Percentiles rank a stretch among this genome's conserved stretches.
Evolutionary conservation across 2,329 filamentous ascomycete species (phyloP).

Genomic region (Verticillium isaacii): DNA sequence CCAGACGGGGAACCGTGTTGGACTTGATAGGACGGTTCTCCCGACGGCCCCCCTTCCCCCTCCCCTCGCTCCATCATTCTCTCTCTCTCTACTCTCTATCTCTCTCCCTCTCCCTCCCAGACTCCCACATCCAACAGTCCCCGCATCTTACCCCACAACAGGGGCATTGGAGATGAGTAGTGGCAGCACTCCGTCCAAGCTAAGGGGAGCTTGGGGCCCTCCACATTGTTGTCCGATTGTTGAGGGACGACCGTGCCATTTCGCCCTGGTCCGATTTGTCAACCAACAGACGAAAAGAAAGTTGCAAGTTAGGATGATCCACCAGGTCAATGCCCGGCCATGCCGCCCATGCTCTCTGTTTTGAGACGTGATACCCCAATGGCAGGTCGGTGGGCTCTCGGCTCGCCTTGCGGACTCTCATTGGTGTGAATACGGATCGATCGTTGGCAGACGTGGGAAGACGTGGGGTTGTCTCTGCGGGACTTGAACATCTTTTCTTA

Average conservation of each 20-base stretch:
- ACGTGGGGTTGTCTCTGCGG: slow-evolving; percentile 1
- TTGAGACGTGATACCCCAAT: neutral
- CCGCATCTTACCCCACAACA: neutral
- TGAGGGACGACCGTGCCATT: neutral
- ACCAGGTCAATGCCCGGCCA: neutral
- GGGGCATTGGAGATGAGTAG: neutral
- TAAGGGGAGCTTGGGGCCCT: neutral
- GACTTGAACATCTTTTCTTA: slow-evolving; percentile 12
- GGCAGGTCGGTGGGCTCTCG: slow-evolving; percentile 9
- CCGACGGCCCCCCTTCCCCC: neutral
- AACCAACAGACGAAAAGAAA: neutral
- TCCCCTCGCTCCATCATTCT: neutral
- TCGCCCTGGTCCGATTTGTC: neutral
- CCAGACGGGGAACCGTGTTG: neutral
- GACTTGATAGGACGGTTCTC: neutral
- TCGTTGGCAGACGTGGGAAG: slow-evolving; percentile 8
- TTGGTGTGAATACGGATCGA: slow-evolving; percentile 10
- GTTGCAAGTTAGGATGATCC: neutral
- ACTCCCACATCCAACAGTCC: neutral
- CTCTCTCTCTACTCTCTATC: neutral
- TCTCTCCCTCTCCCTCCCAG: too few relatives aligned
- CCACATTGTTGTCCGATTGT: neutral
- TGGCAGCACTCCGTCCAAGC: neutral
- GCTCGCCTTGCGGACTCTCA: neutral
- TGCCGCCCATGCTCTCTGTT: neutral